Evolutionary conservation across 441 rosid genomes (phyloP).

Genomic region (Hypseocharis bilobata): DNA sequence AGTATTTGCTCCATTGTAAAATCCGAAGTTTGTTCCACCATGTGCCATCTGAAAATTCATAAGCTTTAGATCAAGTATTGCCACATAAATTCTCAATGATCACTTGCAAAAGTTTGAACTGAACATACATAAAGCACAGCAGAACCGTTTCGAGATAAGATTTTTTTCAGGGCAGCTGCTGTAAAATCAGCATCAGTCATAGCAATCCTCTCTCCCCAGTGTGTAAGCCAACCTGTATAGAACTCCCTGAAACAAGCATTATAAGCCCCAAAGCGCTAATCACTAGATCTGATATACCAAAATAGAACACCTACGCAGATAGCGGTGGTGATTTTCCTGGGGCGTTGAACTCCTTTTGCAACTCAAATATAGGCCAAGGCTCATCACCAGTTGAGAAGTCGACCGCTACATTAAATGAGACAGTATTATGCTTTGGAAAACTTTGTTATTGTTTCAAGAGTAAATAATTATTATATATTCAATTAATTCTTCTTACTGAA

Average conservation of each 20-base stretch:
- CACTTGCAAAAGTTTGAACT: slow-evolving; percentile 14
- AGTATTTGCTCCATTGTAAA: slow-evolving; percentile 87
- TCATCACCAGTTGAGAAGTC: slow-evolving; percentile 77
- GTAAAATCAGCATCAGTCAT: slow-evolving; percentile 56
- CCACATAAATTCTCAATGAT: slow-evolving; percentile 7
- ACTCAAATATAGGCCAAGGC: slow-evolving; percentile 73
- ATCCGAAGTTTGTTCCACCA: slow-evolving; percentile 96
- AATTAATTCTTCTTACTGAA: too few relatives aligned
- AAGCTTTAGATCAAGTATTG: slow-evolving; percentile 12
- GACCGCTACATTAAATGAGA: too few relatives aligned
- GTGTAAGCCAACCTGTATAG: slow-evolving; percentile 96
- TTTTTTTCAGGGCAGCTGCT: slow-evolving; percentile 62
- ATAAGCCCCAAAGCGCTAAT: slow-evolving; percentile 14
- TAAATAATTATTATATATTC: not conserved
- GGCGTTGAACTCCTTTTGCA: slow-evolving; percentile 79
- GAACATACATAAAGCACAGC: slow-evolving; percentile 82
- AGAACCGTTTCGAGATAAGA: slow-evolving; percentile 67
- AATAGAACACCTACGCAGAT: slow-evolving; percentile 52
- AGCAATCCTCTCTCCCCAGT: slow-evolving; percentile 81
- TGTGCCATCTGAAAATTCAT: slow-evolving; percentile 71
- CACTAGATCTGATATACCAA: slow-evolving; percentile 1
- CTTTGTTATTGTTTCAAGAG: not conserved
- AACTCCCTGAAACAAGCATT: slow-evolving; percentile 54
- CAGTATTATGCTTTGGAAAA: too few relatives aligned
- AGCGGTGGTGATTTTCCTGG: slow-evolving; percentile 94